phyloP scores from a whole-genome alignment of 164 flowering plant genomes.

The Stephania yunnanensis region DNA sequence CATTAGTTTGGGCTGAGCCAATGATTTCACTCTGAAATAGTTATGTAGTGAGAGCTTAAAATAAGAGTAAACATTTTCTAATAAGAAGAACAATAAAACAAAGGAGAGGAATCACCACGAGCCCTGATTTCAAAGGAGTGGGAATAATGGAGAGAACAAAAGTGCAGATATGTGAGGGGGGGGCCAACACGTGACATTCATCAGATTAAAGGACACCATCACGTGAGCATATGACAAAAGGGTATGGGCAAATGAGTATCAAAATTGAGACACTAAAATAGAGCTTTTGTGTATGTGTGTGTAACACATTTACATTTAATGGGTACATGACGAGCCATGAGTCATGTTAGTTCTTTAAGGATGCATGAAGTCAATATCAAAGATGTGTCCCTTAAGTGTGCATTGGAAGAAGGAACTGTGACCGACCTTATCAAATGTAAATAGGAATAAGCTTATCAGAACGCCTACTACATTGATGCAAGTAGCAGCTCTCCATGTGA shows the following conservation, averaged over 20 bases:
- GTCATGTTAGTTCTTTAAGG: neutral
- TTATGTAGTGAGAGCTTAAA: neutral
- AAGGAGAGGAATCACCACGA: neutral
- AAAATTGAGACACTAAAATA: neutral
- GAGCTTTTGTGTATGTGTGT: neutral
- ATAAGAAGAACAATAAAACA: neutral
- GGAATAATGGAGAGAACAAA: neutral
- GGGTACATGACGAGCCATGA: constrained; percentile 1
- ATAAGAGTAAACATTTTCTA: neutral
- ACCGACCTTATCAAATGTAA: neutral
- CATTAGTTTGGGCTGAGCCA: neutral
- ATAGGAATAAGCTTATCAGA: neutral
- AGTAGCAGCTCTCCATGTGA: neutral
- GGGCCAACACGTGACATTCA: neutral
- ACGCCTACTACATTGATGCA: neutral
- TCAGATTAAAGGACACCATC: neutral
- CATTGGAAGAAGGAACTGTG: constrained; percentile 3
- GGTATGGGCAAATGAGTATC: constrained; percentile 3
- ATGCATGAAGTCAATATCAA: neutral
- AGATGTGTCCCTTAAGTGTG: neutral
- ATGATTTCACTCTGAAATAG: neutral
- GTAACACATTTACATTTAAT: neutral
- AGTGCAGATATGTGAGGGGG: neutral
- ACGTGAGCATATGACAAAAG: constrained; percentile 16
- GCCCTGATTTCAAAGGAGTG: neutral